Percentiles rank a stretch among this genome's conserved stretches.
Conservation (phyloP, 2,329 filamentous ascomycete genomes). For the Ambrosiella cleistominuta region DNA sequence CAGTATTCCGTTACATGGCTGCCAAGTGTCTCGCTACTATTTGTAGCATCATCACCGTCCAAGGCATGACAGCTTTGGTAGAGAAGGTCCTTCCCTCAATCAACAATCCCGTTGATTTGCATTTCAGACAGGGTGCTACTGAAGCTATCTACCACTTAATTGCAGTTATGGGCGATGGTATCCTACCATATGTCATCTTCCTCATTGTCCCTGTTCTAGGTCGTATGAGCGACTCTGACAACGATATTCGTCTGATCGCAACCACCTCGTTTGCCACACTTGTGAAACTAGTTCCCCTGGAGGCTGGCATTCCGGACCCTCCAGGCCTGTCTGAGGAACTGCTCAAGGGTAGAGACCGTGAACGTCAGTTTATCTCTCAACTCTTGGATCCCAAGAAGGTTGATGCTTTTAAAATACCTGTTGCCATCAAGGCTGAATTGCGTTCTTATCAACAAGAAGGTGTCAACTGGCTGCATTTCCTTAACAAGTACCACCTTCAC, state of each 20-base stretch:
- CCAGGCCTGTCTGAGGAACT: slow-evolving; percentile 80
- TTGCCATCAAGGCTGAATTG: slow-evolving; percentile 90
- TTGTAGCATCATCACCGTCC: slow-evolving; percentile 87
- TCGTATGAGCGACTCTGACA: slow-evolving; percentile 95
- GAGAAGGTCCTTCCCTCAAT: slow-evolving; percentile 85
- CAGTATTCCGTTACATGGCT: slow-evolving; percentile 88
- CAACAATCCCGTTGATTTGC: slow-evolving; percentile 73
- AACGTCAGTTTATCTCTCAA: slow-evolving; percentile 91
- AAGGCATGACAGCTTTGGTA: slow-evolving; percentile 90
- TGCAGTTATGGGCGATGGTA: slow-evolving; percentile 91
- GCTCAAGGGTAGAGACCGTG: slow-evolving; percentile 75
- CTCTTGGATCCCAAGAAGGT: slow-evolving; percentile 95
- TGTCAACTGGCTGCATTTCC: slow-evolving; percentile 95
- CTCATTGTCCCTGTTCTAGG: slow-evolving; percentile 92
- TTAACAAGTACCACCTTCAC: slow-evolving; percentile 94
- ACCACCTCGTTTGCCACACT: slow-evolving; percentile 95
- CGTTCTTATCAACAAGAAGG: slow-evolving; percentile 97
- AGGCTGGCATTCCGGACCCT: slow-evolving; percentile 92
- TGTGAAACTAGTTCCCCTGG: slow-evolving; percentile 89
- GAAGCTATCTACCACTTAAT: slow-evolving; percentile 95
- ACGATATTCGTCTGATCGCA: slow-evolving; percentile 81
- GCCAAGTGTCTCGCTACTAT: slow-evolving; percentile 95
- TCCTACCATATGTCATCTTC: slow-evolving; percentile 96
- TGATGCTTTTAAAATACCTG: slow-evolving; percentile 80
- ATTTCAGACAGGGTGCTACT: slow-evolving; percentile 80